Base-by-base conservation (phyloP, 2,329 filamentous ascomycete genomes). In the Colletotrichum sp. region DNA sequence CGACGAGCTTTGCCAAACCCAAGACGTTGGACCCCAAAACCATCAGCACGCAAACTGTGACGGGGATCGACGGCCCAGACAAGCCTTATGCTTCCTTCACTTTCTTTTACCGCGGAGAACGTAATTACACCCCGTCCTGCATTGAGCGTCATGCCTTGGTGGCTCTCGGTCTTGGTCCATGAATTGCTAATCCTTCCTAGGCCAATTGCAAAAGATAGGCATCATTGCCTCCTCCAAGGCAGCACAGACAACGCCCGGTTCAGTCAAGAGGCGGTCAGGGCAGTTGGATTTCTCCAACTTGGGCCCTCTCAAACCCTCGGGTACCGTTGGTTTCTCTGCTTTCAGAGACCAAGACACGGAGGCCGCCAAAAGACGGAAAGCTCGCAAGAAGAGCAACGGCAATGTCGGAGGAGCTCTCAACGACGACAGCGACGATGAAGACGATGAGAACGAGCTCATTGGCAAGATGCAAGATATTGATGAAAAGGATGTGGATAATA, bases 21-120 rank as follows among this genome's bases (percentile, higher is more conserved):
- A 99, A 98, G 89, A 94, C 95, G 2, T 89, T 98, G 69, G 98
- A 99, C 86, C 96, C 96, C 0, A 98, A 98, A 87, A 96, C 95
- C 4, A 99, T 99, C 82, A 99, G 96, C 82, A 99, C 97, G 4
- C 97, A 99, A 86, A 99, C 97, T 0, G 97, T 99, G n/a, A 99
- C 97, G 10, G 97, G 96, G 21, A 98, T 99, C 78, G 97, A 99
- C 84, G 95, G 96, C 0, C 96, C 96, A 24, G 96, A 99, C 78
- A 97, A 96, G 85, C 97, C 98, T 5, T 99, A 98, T 86, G 97
- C 97, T 6, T 94, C 95, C 10, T 99, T 99, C 84, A 99, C 98
- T 32, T 99, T 99, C 85, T 95, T 99, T 86, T 99, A 99, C 84
- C 92, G 97, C 77, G 97, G 97, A 84, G 95, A 98, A 83, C 94